A percentile compares a stretch with the other conserved stretches of the same genome.
These are phyloP conservation scores for Marasmius tenuissimus DNA, from an alignment of 1,284 basidiomycete genomes.

Conservation along the genomic window DNA sequence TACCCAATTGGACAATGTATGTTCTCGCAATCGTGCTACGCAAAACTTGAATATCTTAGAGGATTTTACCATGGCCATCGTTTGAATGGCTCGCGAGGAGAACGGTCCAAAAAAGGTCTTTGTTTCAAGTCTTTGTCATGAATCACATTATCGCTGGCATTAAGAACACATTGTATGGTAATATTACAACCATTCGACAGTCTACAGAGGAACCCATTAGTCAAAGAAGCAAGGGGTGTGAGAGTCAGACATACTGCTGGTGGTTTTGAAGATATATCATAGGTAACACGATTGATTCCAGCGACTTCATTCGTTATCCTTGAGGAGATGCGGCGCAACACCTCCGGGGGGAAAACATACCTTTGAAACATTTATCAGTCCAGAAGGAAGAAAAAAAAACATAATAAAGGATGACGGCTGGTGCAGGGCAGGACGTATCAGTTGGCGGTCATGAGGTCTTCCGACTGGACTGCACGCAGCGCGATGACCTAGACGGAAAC, in stretches of 20 bases:
- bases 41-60: no score
- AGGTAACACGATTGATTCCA: slow-evolving; percentile 92
- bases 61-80: no score
- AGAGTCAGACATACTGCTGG: slow-evolving; percentile 66
- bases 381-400: not conserved
- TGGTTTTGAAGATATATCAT: slow-evolving; percentile 98
- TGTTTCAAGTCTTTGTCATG: no score
- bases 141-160: no score
- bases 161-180: no score
- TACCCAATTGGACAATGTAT: no score
- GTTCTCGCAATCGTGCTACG: no score
- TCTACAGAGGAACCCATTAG: slow-evolving; percentile 27
- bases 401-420: not conserved
- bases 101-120: no score
- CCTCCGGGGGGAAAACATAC: slow-evolving; percentile 94
- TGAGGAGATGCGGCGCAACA: slow-evolving; percentile 90
- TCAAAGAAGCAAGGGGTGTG: not conserved
- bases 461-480: slow-evolving; percentile 87
- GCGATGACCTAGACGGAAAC: slow-evolving; percentile 67
- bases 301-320: slow-evolving; percentile 97
- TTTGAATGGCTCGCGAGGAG: no score
- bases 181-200: slow-evolving; percentile 48
- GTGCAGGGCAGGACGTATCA: slow-evolving; percentile 53
- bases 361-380: slow-evolving; percentile 32
- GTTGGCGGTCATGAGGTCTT: slow-evolving; percentile 98